A percentile compares a stretch with the other conserved stretches of the same genome.
phyloP scores from a whole-genome alignment of 2,329 filamentous ascomycete species.

The Ophiocordyceps robertsii region DNA sequence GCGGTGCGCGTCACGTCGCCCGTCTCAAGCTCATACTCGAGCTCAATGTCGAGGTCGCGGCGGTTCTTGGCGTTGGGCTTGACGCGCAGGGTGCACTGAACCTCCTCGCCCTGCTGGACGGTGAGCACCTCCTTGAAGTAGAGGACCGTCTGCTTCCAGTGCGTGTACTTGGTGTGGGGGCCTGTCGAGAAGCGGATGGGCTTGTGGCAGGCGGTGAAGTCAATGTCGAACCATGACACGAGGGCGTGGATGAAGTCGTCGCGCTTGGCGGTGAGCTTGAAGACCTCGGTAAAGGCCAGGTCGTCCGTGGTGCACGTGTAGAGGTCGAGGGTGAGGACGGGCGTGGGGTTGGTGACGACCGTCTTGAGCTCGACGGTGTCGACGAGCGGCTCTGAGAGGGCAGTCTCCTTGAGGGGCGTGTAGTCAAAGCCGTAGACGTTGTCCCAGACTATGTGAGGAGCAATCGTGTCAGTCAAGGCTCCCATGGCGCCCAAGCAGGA shows the following conservation, averaged over 20 bases:
- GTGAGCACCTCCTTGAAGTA: conserved; percentile 90
- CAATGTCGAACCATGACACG: conserved; percentile 98
- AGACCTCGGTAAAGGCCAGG: conserved; percentile 70
- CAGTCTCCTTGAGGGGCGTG: conserved; percentile 81
- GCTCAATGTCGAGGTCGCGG: conserved; percentile 82
- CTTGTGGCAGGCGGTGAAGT: conserved; percentile 97
- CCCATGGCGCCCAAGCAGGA: too few relatives aligned
- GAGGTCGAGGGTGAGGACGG: conserved; percentile 79
- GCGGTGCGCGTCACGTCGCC: conserved; percentile 56
- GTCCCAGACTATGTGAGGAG: conserved; percentile 66
- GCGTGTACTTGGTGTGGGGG: conserved; percentile 96
- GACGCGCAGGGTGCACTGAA: conserved; percentile 63
- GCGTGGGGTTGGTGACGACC: conserved; percentile 80
- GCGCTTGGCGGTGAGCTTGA: conserved; percentile 62
- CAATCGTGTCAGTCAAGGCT: not conserved
- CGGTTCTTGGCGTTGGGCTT: conserved; percentile 89
- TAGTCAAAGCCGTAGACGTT: conserved; percentile 99
- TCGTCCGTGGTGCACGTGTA: conserved; percentile 80
- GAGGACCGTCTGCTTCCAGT: conserved; percentile 99
- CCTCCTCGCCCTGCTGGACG: conserved; percentile 72
- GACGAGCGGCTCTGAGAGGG: conserved; percentile 88
- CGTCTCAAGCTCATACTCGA: conserved; percentile 71
- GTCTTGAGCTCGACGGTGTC: conserved; percentile 97
- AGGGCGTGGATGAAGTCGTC: conserved; percentile 94
- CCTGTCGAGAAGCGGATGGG: conserved; percentile 93